phyloP scores from a whole-genome alignment of 2,329 filamentous ascomycete genomes.

The Elsinoe perseae region DNA sequence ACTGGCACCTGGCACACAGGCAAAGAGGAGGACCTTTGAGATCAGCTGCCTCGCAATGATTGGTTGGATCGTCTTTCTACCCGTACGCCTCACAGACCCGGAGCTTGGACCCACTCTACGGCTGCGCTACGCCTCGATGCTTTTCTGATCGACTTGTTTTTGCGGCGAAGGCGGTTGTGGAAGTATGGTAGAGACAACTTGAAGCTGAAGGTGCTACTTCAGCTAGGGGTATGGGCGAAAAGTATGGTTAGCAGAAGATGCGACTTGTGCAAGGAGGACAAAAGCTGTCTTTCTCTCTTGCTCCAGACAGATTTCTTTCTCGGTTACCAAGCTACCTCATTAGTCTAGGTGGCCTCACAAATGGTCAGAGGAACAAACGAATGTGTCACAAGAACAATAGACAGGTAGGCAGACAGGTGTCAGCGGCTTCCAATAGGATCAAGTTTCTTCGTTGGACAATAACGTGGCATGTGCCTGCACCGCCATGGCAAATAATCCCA shows the following conservation, averaged over 20 bases:
- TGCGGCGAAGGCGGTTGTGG: not conserved
- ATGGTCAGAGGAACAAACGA: too few species aligned
- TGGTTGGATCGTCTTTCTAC: not conserved
- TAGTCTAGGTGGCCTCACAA: not conserved
- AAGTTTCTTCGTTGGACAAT: not conserved
- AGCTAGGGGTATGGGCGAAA: not conserved
- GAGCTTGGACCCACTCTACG: constrained; percentile 14
- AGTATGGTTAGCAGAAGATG: not conserved
- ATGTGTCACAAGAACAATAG: constrained; percentile 12
- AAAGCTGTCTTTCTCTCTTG: not conserved
- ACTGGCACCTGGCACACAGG: too few species aligned
- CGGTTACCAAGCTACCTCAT: not conserved
- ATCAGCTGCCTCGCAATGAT: constrained; percentile 8
- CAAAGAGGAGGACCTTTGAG: not conserved
- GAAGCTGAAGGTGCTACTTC: not conserved
- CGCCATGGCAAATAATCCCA: not conserved
- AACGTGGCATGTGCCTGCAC: constrained; percentile 13
- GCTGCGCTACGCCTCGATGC: constrained; percentile 6
- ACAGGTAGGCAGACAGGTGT: constrained; percentile 11
- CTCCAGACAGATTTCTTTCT: not conserved
- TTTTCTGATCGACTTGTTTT: not conserved
- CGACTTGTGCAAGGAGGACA: not conserved
- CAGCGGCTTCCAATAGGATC: constrained; percentile 3
- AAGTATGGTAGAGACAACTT: not conserved
- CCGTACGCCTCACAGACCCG: constrained; percentile 11